phyloP scores from a whole-genome alignment of 1,284 basidiomycete species.

The Neotropicomus parvogracilis region DNA sequence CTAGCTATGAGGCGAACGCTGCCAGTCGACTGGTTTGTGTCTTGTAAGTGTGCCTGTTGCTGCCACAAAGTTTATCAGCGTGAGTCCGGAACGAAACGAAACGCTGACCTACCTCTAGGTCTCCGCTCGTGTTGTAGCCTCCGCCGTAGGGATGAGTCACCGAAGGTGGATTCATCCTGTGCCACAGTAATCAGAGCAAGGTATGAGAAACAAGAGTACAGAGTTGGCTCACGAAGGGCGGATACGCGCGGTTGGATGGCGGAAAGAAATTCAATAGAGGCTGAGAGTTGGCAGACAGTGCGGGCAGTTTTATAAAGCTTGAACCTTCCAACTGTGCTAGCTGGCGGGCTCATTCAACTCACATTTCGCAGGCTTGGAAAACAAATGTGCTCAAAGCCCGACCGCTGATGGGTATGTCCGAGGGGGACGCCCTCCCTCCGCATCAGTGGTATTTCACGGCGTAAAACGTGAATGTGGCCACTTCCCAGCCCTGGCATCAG shows the following conservation, averaged over 20 bases:
- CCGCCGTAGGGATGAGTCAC: rapidly evolving
- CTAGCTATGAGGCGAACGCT: background rate
- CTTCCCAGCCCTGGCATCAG: background rate
- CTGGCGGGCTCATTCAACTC: background rate
- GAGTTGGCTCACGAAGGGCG: background rate
- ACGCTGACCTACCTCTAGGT: background rate
- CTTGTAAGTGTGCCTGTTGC: background rate
- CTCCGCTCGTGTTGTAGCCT: constrained; percentile 7
- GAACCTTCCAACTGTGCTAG: constrained; percentile 14
- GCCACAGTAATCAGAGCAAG: background rate
- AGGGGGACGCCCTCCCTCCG: too few species aligned
- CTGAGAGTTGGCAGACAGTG: too few species aligned
- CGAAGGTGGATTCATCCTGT: background rate
- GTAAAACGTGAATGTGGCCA: too few species aligned
- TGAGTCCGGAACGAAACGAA: background rate
- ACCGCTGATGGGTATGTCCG: too few species aligned
- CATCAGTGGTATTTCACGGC: too few species aligned
- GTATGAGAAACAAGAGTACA: too few species aligned
- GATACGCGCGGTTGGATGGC: rapidly evolving
- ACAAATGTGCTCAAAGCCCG: too few species aligned
- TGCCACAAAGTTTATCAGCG: constrained; percentile 12
- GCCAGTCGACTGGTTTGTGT: background rate
- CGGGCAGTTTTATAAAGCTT: background rate
- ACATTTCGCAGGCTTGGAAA: too few species aligned
- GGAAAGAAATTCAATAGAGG: too few species aligned